These are phyloP conservation scores for Candida odintsovae DNA, from an alignment of 805 yeast species.

Conservation along the genomic window DNA sequence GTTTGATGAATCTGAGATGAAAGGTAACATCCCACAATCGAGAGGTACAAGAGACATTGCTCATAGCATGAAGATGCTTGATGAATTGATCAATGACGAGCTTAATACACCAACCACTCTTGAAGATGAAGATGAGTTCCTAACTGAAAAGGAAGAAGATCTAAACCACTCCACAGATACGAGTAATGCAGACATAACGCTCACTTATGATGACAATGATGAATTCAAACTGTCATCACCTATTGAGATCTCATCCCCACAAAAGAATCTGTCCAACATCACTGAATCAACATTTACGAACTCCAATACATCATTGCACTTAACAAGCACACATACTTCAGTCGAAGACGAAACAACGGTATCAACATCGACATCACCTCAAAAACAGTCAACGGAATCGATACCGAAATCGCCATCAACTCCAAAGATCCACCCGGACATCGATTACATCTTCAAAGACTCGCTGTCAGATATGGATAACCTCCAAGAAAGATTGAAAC, in stretches of 20 bases:
- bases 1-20: conserved; percentile 11
- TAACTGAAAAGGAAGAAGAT: conserved; percentile 7
- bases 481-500: conserved; percentile 9
- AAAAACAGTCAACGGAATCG: background rate
- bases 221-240: conserved; percentile 17
- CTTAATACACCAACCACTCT: conserved; percentile 11
- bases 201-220: conserved; percentile 6
- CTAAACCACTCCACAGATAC: background rate
- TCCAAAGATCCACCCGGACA: conserved; percentile 34
- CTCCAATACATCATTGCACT: conserved; percentile 19
- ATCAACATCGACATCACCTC: background rate
- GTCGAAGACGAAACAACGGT: conserved; percentile 5
- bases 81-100: conserved; percentile 25
- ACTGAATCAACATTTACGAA: conserved; percentile 21
- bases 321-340: conserved; percentile 11
- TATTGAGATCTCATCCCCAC: conserved; percentile 8
- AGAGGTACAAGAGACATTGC: conserved; percentile 36
- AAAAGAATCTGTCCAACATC: conserved; percentile 15
- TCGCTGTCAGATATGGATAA: conserved; percentile 43
- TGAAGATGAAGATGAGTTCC: conserved; percentile 11
- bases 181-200: background rate
- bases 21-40: conserved; percentile 32
- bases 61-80: conserved; percentile 30
- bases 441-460: conserved; percentile 52
- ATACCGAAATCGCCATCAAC: conserved; percentile 1